Base-by-base conservation (phyloP, 345 rosid species). In the Eucalyptus erythrocorys region DNA sequence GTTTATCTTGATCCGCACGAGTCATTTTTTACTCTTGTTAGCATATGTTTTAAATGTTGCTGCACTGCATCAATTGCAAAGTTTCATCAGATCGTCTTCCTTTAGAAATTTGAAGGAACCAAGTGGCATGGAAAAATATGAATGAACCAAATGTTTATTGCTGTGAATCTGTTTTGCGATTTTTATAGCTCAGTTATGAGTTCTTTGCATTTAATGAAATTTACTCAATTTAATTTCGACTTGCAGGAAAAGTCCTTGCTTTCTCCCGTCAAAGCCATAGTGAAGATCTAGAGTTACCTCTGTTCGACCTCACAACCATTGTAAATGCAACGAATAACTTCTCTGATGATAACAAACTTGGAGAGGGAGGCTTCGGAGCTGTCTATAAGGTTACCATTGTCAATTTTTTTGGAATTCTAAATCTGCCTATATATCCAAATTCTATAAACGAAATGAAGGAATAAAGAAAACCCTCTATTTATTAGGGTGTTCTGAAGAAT, bases 311-410 rank as follows among this genome's bases (percentile, higher is more conserved):
- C 47, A 10, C 87, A 49, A 64, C 53, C 22, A 37, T 88, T 21
- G 84, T 87, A 24, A 57, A 26, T 26, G 87, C 87, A 1, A 88
- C 89, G 15, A 88, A 61, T 48, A 45, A 80, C 37, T 85, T 88
- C 85, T 85, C 87, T 15, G 19, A 26, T 4, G 37, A 88, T 16
- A 84, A 85, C 49, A 85, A 84, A 48, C 89, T 88, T 10, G 84
- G 87, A 40, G 89, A 61, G 85, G 89, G 89, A 37, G 87, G 87
- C n/a, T 88, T 88, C 13, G 89, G 89, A 47, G 80, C 87, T 82
- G 89, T 88, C 59, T 88, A 88, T 48, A 88, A 88, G 89, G 89
- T 88, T 34, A 85, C 21, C 19, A 7, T 53, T 26, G 11, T 24
- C 40, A 40, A 40, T 32, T 15, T 91, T 93, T 66, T 66, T 66